These are phyloP conservation scores for Fusarium mangiferae DNA, from an alignment of 2,329 filamentous ascomycete genomes.

Conservation along the genomic window DNA sequence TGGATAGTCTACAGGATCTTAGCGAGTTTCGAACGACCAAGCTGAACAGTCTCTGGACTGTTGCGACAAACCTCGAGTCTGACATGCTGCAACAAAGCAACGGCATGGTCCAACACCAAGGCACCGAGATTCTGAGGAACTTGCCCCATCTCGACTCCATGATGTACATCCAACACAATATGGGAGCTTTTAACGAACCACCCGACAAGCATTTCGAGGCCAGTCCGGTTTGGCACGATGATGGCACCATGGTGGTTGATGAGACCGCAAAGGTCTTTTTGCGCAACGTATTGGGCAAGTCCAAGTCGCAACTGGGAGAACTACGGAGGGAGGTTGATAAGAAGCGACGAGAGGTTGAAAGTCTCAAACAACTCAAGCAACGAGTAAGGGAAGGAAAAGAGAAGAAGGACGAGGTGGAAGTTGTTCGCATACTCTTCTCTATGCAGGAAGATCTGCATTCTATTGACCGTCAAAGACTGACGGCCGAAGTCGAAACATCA, in stretches of 20 bases:
- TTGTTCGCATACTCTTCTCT: constrained; percentile 84
- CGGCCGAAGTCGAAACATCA: constrained; percentile 90
- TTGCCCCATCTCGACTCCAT: constrained; percentile 90
- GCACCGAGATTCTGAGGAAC: constrained; percentile 86
- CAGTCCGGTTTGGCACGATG: constrained; percentile 96
- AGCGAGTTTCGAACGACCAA: constrained; percentile 88
- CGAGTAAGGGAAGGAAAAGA: constrained; percentile 84
- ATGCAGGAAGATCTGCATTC: constrained; percentile 88
- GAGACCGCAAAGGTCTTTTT: constrained; percentile 89
- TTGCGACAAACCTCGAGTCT: constrained; percentile 83
- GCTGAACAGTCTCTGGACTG: constrained; percentile 86
- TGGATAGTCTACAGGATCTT: constrained; percentile 93
- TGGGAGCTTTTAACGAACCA: constrained; percentile 83
- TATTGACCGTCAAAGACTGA: constrained; percentile 83
- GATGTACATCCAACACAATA: constrained; percentile 98
- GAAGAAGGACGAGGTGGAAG: constrained; percentile 86
- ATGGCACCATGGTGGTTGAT: constrained; percentile 85
- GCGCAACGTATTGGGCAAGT: constrained; percentile 91
- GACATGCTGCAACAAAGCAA: constrained; percentile 79
- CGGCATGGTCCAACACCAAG: constrained; percentile 76
- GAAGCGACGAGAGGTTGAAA: constrained; percentile 86
- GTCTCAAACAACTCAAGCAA: constrained; percentile 77
- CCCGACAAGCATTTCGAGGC: constrained; percentile 88
- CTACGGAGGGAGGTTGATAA: constrained; percentile 85
- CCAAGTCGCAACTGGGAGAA: constrained; percentile 84